phyloP scores from a whole-genome alignment of 495 filamentous ascomycete species.

The Tetracladium marchalianum region DNA sequence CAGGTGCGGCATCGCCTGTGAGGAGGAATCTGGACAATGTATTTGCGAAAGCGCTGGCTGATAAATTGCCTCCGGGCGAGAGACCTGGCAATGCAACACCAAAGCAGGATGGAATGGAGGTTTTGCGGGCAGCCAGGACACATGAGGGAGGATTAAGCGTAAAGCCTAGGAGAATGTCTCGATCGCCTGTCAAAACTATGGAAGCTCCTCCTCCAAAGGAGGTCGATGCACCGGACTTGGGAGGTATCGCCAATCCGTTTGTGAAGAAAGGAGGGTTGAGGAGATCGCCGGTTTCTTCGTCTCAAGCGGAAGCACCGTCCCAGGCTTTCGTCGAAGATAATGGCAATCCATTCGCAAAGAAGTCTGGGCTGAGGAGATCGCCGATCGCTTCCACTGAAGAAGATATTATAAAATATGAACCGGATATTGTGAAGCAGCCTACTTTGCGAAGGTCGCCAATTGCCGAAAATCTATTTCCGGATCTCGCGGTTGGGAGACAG shows the following conservation, averaged over 20 bases:
- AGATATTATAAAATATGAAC: no score
- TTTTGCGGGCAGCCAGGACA: constrained; percentile 3
- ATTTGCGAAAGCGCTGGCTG: constrained; percentile 12
- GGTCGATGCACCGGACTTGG: neutral
- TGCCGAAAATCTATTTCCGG: no score
- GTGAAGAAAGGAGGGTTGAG: constrained; percentile 13
- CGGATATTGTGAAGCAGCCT: no score
- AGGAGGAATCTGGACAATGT: constrained; percentile 15
- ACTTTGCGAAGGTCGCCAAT: no score
- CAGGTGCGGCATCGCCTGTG: constrained; percentile 2
- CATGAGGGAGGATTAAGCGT: constrained; percentile 8
- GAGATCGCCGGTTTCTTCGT: constrained; percentile 8
- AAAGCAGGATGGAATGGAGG: neutral
- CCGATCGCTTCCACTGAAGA: neutral
- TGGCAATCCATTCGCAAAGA: constrained; percentile 7
- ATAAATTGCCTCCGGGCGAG: constrained; percentile 1
- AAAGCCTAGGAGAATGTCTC: constrained; percentile 18
- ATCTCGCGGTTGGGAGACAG: no score
- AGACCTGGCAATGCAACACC: neutral
- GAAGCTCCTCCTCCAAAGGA: neutral
- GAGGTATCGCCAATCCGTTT: constrained; percentile 14
- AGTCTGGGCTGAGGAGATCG: constrained; percentile 1
- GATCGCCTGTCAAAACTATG: constrained; percentile 7
- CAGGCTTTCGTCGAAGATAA: neutral
- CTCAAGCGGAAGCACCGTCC: neutral